phyloP scores from a whole-genome alignment of 129 eudicot species.

The Arctium lappa region DNA sequence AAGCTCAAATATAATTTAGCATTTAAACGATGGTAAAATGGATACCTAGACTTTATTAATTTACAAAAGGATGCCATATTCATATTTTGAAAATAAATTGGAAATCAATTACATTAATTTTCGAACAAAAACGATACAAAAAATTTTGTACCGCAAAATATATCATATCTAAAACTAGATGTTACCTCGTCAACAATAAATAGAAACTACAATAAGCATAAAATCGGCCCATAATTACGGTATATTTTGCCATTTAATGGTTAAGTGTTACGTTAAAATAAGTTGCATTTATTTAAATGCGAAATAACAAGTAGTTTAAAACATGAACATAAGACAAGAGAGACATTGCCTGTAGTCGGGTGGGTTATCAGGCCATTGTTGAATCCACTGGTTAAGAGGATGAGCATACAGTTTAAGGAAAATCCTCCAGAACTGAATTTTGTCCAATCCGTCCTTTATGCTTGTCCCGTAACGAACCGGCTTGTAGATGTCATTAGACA shows the following conservation, averaged over 20 bases:
- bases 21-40: too few species aligned
- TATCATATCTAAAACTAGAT: too few species aligned
- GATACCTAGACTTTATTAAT: too few species aligned
- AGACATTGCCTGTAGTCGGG: constrained; percentile 39
- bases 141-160: background rate
- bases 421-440: constrained; percentile 68
- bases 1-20: too few species aligned
- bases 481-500: constrained; percentile 70
- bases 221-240: too few species aligned
- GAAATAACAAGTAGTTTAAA: background rate
- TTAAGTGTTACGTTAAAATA: too few species aligned
- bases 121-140: too few species aligned
- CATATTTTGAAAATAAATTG: background rate
- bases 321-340: background rate
- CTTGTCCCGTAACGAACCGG: constrained; percentile 67
- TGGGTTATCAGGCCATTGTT: constrained; percentile 66
- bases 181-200: background rate
- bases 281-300: background rate
- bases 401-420: constrained; percentile 79
- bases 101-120: too few species aligned
- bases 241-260: background rate
- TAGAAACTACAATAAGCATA: too few species aligned
- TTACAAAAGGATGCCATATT: too few species aligned
- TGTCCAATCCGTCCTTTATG: constrained; percentile 62
- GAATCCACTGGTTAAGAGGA: constrained; percentile 57